Base-by-base conservation (phyloP, 805 yeast species). In the Sungouiella blattae region DNA sequence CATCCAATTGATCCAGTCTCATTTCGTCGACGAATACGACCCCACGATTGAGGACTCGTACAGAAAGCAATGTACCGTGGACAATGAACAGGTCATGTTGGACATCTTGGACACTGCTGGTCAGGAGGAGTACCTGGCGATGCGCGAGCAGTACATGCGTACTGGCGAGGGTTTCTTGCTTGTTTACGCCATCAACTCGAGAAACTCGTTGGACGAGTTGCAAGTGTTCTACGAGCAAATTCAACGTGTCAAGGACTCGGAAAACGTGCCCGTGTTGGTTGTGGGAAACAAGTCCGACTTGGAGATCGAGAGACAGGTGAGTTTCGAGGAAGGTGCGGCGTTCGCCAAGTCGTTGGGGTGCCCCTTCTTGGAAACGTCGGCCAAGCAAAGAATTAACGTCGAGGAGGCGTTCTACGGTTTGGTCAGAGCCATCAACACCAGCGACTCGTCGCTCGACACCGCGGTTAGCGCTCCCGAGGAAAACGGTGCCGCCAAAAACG, bases 21-120 rank as follows among this genome's bases (percentile, higher is more conserved):
- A 89, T 53, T 93, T 93, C 56, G 95, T 91, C 21, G 96, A 89
- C 60, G 98, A 93, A 59, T 93, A 93, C 55, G 98, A 93, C 64
- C 98, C 98, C 7, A 93, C 98, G 8, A 93, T 93, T 55, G 98
- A 93, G 64, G 93, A 84, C 54, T 81, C 89, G 0, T 85, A 84
- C 60, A 75, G 96, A 49, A 93, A 93, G 57, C 91, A 85, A 52
- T 84, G 93, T 53, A 79, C 77, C 18, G 79, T 93, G 26, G 95
- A 89, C 57, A 78, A 77, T 40, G 86, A 82, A 55, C 83, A 79
- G 24, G 52, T 46, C 16, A 35, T 48, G 5, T 50, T 75, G 47
- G 98, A 93, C 60, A 88, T 93, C 27, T 75, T 93, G 54, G 98
- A 93, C 62, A 93, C 98, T 14, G 98, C 98, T 2, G 98, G 98